phyloP scores from a whole-genome alignment of 2,329 filamentous ascomycete genomes.

The Dactylellina drechsleri region DNA sequence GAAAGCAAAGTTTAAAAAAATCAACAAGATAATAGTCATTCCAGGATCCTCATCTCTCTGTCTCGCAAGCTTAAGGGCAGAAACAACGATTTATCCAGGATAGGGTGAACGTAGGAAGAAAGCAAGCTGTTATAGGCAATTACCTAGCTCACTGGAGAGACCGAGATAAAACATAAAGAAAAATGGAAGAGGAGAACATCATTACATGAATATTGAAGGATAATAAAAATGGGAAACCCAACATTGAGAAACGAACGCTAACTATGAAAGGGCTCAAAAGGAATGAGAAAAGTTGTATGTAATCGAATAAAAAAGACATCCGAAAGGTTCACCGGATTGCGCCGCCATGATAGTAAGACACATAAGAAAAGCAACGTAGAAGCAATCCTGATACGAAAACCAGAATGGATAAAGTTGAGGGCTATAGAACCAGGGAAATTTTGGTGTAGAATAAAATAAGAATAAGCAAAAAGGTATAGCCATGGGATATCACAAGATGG shows the following conservation, averaged over 20 bases:
- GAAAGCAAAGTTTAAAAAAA: background rate
- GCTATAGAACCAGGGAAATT: background rate
- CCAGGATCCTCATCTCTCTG: too few species aligned
- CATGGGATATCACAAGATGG: conserved; percentile 52
- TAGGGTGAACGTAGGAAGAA: too few species aligned
- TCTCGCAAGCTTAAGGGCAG: too few species aligned
- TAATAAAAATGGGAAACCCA: conserved; percentile 4
- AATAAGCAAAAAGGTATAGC: conserved; percentile 22
- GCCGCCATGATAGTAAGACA: conserved; percentile 46
- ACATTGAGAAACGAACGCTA: conserved; percentile 20
- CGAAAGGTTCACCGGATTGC: conserved; percentile 36
- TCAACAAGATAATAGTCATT: background rate
- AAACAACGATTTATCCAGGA: too few species aligned
- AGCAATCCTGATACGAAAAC: conserved; percentile 2
- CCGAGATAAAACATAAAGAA: conserved; percentile 9
- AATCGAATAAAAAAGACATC: conserved; percentile 16
- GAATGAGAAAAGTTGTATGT: background rate
- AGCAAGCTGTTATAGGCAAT: too few species aligned
- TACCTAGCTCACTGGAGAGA: background rate
- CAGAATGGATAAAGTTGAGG: background rate
- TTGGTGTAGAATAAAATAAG: background rate
- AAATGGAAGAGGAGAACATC: background rate
- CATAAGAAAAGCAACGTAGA: conserved; percentile 30
- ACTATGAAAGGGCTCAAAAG: conserved; percentile 20
- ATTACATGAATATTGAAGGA: conserved; percentile 29